These are phyloP conservation scores for Didymella lethalis DNA, from an alignment of 2,329 filamentous ascomycete species.

Conservation along the genomic window DNA sequence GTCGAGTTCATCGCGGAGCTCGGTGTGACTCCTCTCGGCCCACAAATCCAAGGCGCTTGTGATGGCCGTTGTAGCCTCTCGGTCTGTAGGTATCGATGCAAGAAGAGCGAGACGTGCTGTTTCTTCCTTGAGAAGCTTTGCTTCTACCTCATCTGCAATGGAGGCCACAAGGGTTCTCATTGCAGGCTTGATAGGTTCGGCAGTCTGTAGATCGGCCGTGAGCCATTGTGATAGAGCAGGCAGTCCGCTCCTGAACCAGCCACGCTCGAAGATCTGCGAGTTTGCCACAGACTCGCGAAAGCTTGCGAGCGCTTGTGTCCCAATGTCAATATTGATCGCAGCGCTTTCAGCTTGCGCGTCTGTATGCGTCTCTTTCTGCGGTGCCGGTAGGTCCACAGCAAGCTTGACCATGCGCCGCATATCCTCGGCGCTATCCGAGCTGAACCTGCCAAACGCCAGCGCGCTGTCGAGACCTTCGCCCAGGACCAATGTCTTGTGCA, in stretches of 20 bases:
- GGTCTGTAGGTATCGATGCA: slow-evolving; percentile 50
- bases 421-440: slow-evolving; percentile 48
- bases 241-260: slow-evolving; percentile 77
- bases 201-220: slow-evolving; percentile 44
- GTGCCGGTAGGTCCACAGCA: slow-evolving; percentile 65
- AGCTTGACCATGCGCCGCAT: slow-evolving; percentile 58
- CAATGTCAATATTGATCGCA: slow-evolving; percentile 70
- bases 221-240: slow-evolving; percentile 73
- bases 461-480: slow-evolving; percentile 76
- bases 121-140: slow-evolving; percentile 62
- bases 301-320: slow-evolving; percentile 67
- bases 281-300: slow-evolving; percentile 76
- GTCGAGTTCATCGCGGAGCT: slow-evolving; percentile 82
- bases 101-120: slow-evolving; percentile 47
- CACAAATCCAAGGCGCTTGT: slow-evolving; percentile 70
- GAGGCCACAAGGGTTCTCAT: slow-evolving; percentile 73
- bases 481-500: slow-evolving; percentile 81
- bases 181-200: slow-evolving; percentile 66
- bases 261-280: slow-evolving; percentile 73
- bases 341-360: slow-evolving; percentile 28
- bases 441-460: slow-evolving; percentile 58
- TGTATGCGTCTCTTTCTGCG: slow-evolving; percentile 48
- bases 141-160: slow-evolving; percentile 64
- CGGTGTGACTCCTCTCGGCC: slow-evolving; percentile 81
- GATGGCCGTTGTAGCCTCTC: slow-evolving; percentile 60